phyloP scores from a whole-genome alignment of 2,329 filamentous ascomycete genomes.

The Daldinia sp. region DNA sequence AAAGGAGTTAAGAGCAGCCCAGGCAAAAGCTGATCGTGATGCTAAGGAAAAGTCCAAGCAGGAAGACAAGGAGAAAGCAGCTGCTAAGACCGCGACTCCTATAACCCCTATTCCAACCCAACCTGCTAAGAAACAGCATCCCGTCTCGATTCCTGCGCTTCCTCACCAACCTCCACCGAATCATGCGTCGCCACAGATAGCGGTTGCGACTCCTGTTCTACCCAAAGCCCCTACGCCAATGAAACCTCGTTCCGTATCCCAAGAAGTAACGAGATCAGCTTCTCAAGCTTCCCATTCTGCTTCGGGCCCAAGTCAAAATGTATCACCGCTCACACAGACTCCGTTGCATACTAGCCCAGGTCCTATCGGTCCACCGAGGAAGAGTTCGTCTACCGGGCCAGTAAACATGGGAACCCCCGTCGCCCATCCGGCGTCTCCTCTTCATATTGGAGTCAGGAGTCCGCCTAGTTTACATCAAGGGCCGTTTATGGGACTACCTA shows the following conservation, averaged over 20 bases:
- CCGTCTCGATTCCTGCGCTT: conserved; percentile 57
- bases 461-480: conserved; percentile 58
- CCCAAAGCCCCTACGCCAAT: conserved; percentile 85
- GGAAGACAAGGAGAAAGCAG: conserved; percentile 56
- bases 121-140: conserved; percentile 54
- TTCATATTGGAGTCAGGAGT: conserved; percentile 64
- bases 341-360: conserved; percentile 72
- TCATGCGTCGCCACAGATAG: conserved; percentile 80
- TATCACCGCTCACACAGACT: conserved; percentile 67
- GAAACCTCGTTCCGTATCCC: conserved; percentile 78
- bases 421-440: conserved; percentile 70
- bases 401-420: conserved; percentile 34
- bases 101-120: conserved; percentile 52
- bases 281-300: conserved; percentile 74
- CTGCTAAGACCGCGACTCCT: conserved; percentile 52
- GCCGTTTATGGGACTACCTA: conserved; percentile 56
- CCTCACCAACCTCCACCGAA: conserved; percentile 68
- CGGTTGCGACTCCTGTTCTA: conserved; percentile 80
- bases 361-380: conserved; percentile 69
- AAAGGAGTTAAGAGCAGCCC: conserved; percentile 57
- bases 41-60: conserved; percentile 57
- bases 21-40: conserved; percentile 57
- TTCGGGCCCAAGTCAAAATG: conserved; percentile 62
- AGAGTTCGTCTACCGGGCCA: conserved; percentile 54
- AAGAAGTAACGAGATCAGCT: conserved; percentile 75